phyloP scores from a whole-genome alignment of 345 rosid genomes.

The Reutealis trisperma region DNA sequence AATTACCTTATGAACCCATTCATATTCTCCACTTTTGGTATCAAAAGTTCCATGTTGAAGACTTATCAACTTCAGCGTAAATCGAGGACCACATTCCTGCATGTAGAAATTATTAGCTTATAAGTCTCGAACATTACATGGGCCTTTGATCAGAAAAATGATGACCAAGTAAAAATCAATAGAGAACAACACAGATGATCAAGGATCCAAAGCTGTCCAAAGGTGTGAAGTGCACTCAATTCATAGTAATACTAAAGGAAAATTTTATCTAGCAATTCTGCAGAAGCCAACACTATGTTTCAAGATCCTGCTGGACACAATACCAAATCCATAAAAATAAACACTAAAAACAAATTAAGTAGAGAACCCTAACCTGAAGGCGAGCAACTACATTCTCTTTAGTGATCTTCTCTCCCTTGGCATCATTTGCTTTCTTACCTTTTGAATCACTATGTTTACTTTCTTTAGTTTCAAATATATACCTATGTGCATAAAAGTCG shows the following conservation, averaged over 20 bases:
- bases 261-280: neutral
- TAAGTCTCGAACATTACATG: too few species aligned
- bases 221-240: neutral
- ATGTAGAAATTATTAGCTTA: constrained; percentile 1
- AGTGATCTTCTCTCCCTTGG: constrained; percentile 41
- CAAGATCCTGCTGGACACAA: neutral
- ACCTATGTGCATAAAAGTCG: constrained; percentile 34
- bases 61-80: constrained; percentile 72
- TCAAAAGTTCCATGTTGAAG: constrained; percentile 94
- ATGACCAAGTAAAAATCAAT: neutral
- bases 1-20: constrained; percentile 95
- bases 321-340: neutral
- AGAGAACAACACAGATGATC: neutral
- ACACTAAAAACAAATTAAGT: neutral
- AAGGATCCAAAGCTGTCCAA: neutral
- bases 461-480: constrained; percentile 81
- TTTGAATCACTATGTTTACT: constrained; percentile 47
- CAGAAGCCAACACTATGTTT: neutral
- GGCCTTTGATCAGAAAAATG: too few species aligned
- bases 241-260: neutral
- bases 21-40: constrained; percentile 79
- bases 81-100: constrained; percentile 92
- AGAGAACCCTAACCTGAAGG: constrained; percentile 63
- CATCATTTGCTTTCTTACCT: constrained; percentile 47
- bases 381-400: constrained; percentile 62